Evolutionary conservation across 208 protist genomes (phyloP).

Genomic region (Trypanosoma vivax): DNA sequence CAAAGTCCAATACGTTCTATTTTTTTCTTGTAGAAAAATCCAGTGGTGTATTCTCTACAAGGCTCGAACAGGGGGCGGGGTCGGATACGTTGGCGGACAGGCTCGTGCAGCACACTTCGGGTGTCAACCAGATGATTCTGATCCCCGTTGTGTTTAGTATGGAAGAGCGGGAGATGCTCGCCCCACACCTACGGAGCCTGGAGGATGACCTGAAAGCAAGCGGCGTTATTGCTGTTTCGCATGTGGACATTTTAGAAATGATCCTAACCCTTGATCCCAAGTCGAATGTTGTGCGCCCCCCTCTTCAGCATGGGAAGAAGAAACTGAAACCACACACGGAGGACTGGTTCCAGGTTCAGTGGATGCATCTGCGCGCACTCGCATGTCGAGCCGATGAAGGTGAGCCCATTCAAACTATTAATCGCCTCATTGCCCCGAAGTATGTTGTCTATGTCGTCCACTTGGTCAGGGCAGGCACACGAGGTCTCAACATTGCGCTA

Average conservation of each 20-base stretch:
- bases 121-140: slow-evolving; percentile 33
- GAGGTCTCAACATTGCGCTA: slow-evolving; percentile 57
- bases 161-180: slow-evolving; percentile 30
- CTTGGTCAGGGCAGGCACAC: slow-evolving; percentile 66
- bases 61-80: slow-evolving; percentile 4
- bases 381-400: slow-evolving; percentile 35
- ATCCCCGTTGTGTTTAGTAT: slow-evolving; percentile 47
- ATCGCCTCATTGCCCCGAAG: slow-evolving; percentile 36
- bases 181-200: slow-evolving; percentile 26
- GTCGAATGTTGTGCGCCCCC: slow-evolving; percentile 21
- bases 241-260: slow-evolving; percentile 64
- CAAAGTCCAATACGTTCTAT: slow-evolving; percentile 12
- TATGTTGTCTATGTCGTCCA: slow-evolving; percentile 75
- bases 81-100: slow-evolving; percentile 49
- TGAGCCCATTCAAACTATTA: slow-evolving; percentile 54
- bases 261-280: slow-evolving; percentile 23
- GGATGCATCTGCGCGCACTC: slow-evolving; percentile 56
- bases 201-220: slow-evolving; percentile 21
- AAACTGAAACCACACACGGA: slow-evolving; percentile 22
- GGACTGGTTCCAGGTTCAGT: slow-evolving; percentile 47
- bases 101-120: slow-evolving; percentile 43
- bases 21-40: slow-evolving; percentile 47
- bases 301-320: slow-evolving; percentile 4
- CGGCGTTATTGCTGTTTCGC: slow-evolving; percentile 47
- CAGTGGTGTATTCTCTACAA: slow-evolving; percentile 18